Base-by-base conservation (phyloP, 2,329 filamentous ascomycete species). In the Trichophyton mentagrophytes region DNA sequence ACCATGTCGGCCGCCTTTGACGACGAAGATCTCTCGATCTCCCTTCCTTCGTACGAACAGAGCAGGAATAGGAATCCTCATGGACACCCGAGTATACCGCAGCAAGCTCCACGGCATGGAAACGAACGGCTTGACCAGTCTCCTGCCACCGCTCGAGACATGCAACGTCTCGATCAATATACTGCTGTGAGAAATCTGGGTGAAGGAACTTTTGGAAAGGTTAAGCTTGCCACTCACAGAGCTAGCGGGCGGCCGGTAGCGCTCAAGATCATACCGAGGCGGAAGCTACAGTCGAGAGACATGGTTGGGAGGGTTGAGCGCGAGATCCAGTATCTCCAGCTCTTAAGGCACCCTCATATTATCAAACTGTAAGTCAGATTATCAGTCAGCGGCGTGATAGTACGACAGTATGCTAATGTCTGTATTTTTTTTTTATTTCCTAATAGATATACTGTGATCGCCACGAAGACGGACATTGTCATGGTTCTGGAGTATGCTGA, bases 401-500 rank as follows among this genome's bases (percentile, higher is more conserved):
- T 36, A 27, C 25, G 15, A 6, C 9, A 25, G 5, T 13, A 51
- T 60, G 8, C 44, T 33, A 9, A 38, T 40, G 44, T 8, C n/a
- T 30, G 30, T 53, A 57, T 20, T 20, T 47, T 38, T 51, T n/a
- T 53, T 61, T 49, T 61, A 51, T 66, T 55, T 20, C 38, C 56
- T 42, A 42, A 47, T 68, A 93, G 89, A 61, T 96, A 90, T 75
- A 97, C 93, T 33, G 93, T 99, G 65, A 97, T 99, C 73, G 96
- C 95, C 64, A 96, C 92, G 5, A 84, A 86, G 25, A 85, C 83
- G 64, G 93, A 99, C 73, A 99, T 99, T 72, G 93, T 97, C 74
- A 99, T 99, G 93, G 93, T 99, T 57, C 84, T 99, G 67, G 93
- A 99, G 75, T 99, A 95, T 75, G 93, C 93, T 47, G 93, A 93